Evolutionary conservation across 129 eudicot genomes (phyloP), one percentile per base, ranked within the genome.

Genomic region (Saposhnikovia divaricata): DNA sequence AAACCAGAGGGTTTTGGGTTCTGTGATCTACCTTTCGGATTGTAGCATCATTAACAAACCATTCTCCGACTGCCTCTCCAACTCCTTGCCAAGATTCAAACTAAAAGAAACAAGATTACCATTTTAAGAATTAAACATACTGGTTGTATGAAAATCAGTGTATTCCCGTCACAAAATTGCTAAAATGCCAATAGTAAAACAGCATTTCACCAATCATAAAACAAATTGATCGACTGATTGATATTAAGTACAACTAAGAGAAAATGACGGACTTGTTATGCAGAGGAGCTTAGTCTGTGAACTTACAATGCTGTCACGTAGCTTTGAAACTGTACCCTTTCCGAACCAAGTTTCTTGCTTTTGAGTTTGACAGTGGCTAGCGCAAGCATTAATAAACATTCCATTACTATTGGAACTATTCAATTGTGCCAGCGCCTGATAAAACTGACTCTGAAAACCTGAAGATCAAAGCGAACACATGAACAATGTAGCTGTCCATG

Each of bases 51-150:
- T 45, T 14, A 14, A 11, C 0, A 74, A 46, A 27, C 78, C 78
- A 74, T 74, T 74, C 37, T 23, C 40, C 57, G 25, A 74, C 5
- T 6, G 78, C 78, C 40, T 45, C 42, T 46, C 43, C 78, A 74
- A 74, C 9, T 45, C 23, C 61, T 42, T 28, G 78, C 78, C 27
- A 39, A 39, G 46, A 11, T 16, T 0, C 28, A 71, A 15, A 19
- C 46, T 37, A 6, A 34, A 18, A 21, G 11, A 37, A 18, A 34
- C 75, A 70, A 66, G 1, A 9, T 66, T 31, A 66, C 43, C 5
- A 40, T 3, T 40, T 40, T 40, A 40, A 40, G 43, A 40, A 40
- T 40, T 3, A 31, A 31, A 31, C 34, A 40, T 40, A 40, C 37
- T 34, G 37, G 37, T 34, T 34, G 37, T 34, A 34, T 34, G 37